Evolutionary conservation across 208 protist species (phyloP), one percentile per base, ranked within the genome.

Genomic region (Leishmania braziliensis): DNA sequence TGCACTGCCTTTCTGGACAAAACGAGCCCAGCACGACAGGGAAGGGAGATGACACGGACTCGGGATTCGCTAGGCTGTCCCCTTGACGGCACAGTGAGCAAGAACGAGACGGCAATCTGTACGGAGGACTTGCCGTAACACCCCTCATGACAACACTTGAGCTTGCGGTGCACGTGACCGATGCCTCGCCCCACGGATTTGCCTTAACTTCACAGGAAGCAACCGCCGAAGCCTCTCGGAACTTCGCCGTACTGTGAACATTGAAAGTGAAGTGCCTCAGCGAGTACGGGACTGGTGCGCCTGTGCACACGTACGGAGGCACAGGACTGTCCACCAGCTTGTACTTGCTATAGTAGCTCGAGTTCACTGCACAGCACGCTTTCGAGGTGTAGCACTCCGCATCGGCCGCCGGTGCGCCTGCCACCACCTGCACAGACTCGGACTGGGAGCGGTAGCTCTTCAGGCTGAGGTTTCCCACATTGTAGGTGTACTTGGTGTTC

Each of bases 361-460:
- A 36, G 70, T 80, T 80, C 58, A 76, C 69, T 9, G 62, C 60
- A 46, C 81, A 84, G 76, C 81, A 84, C 50, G 76, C 81, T 26
- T 80, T 73, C 46, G 48, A 73, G 12, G 53, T 39, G 58, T 78
- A 72, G 70, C 76, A 84, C 56, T 84, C 76, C 29, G 18, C 33
- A 29, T 84, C 76, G 53, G 56, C 69, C 23, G 33, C 50, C 69
- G 76, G 81, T 53, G 33, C 63, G 0, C 81, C 81, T 4, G 72
- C 58, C 48, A 74, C 63, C 58, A 78, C 74, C 53, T 54, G 33
- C 39, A 80, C 62, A 12, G 81, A 80, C 76, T 84, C 81, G n/a
- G 81, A 84, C 70, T 81, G 65, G 9, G 81, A 84, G 70, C 74
- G 76, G 70, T 84, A 81, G 76, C 81, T 84, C 65, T 36, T 54